Conservation (phyloP, 495 filamentous ascomycete species). For the Hyphodiscus hymeniophilus region DNA sequence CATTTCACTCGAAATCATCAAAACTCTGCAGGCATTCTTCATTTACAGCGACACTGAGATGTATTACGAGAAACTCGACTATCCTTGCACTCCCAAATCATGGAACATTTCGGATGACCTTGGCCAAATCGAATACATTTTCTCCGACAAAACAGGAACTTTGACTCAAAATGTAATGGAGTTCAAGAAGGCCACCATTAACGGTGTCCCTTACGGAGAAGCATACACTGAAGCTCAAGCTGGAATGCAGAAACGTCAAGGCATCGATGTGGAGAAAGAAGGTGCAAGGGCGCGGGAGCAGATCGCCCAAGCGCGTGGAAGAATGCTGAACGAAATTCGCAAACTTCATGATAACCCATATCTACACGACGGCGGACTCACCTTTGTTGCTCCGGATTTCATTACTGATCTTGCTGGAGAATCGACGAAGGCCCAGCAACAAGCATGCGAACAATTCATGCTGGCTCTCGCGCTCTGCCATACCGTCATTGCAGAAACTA, state of each 20-base stretch:
- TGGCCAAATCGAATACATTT: conserved; percentile 98
- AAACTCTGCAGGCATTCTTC: conserved; percentile 89
- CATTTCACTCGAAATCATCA: conserved; percentile 94
- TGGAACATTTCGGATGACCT: conserved; percentile 99
- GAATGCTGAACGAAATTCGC: conserved; percentile 64
- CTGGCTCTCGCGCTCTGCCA: conserved; percentile 90
- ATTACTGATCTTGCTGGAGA: conserved; percentile 71
- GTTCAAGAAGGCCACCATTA: conserved; percentile 96
- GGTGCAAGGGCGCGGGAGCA: conserved; percentile 62
- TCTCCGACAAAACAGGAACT: conserved; percentile 98
- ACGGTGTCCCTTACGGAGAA: conserved; percentile 90
- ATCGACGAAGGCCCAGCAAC: conserved; percentile 66
- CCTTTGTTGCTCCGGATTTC: conserved; percentile 86
- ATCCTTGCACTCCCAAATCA: conserved; percentile 92
- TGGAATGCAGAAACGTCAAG: conserved; percentile 87
- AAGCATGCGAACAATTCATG: conserved; percentile 86
- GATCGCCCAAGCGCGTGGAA: conserved; percentile 67
- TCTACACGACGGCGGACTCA: conserved; percentile 78
- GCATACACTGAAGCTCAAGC: conserved; percentile 95
- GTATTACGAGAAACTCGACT: conserved; percentile 92
- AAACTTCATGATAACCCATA: conserved; percentile 84
- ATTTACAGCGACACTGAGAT: conserved; percentile 93
- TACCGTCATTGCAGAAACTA: conserved; percentile 86
- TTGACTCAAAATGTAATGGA: conserved; percentile 99
- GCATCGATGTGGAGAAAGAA: conserved; percentile 77